Percentiles rank a stretch among this genome's conserved stretches.
phyloP scores from a whole-genome alignment of 768 basidiomycete species.

The Boletales sp. region DNA sequence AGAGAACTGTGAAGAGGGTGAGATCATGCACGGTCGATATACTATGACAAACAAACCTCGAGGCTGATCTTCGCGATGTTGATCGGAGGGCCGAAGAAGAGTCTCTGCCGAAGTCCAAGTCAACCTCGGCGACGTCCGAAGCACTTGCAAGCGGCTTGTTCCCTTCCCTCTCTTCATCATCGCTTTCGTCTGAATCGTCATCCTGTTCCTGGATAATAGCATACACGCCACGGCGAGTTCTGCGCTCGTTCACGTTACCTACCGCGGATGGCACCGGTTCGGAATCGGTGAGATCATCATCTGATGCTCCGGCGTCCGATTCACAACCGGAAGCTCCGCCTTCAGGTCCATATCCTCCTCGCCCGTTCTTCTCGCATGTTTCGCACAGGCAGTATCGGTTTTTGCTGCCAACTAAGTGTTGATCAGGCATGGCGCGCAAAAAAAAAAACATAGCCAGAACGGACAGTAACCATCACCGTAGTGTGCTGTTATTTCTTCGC shows the following conservation, averaged over 20 bases:
- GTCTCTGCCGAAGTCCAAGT: slow-evolving; percentile 46
- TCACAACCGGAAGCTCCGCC: slow-evolving; percentile 46
- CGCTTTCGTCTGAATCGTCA: slow-evolving; percentile 60
- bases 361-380: slow-evolving; percentile 74
- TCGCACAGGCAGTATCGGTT: slow-evolving; percentile 81
- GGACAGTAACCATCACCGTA: slow-evolving; percentile 90
- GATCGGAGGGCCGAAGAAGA: slow-evolving; percentile 20
- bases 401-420: slow-evolving; percentile 53
- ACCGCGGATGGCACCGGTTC: slow-evolving; percentile 47
- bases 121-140: slow-evolving; percentile 45
- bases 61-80: slow-evolving; percentile 24
- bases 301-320: slow-evolving; percentile 41
- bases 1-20: slow-evolving; percentile 20
- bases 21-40: slow-evolving; percentile 5
- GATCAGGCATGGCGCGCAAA: slow-evolving; percentile 23
- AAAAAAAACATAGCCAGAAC: slow-evolving; percentile 32
- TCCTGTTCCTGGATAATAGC: slow-evolving; percentile 59
- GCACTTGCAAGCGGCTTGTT: slow-evolving; percentile 46
- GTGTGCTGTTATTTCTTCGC: slow-evolving; percentile 87
- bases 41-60: slow-evolving; percentile 18
- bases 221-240: slow-evolving; percentile 81
- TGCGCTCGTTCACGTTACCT: slow-evolving; percentile 71
- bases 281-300: slow-evolving; percentile 31
- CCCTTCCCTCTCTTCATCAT: slow-evolving; percentile 49
- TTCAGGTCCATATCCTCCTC: slow-evolving; percentile 66